phyloP scores from a whole-genome alignment of 2,329 filamentous ascomycete genomes.

The Exophiala spinifera region DNA sequence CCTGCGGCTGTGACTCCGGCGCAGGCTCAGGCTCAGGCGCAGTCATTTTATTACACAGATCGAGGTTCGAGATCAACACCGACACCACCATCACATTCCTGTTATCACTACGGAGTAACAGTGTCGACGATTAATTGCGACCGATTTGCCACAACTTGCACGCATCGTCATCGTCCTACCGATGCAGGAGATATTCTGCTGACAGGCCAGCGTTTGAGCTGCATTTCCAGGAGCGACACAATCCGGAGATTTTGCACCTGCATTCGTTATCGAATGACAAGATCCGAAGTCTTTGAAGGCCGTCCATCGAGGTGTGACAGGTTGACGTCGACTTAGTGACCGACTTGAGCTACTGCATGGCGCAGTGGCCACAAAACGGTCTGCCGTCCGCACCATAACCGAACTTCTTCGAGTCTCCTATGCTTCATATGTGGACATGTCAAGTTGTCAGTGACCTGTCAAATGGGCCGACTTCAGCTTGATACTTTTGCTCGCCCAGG shows the following conservation, averaged over 20 bases:
- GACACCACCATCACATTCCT: no score
- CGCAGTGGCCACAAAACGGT: neutral
- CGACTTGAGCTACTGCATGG: neutral
- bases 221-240: neutral
- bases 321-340: neutral
- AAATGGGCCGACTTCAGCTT: neutral
- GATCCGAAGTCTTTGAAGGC: no score
- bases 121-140: no score
- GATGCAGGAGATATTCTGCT: neutral
- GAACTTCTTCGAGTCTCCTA: slow-evolving; percentile 7
- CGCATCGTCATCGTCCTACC: no score
- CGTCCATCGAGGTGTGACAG: neutral
- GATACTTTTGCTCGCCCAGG: neutral
- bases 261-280: no score
- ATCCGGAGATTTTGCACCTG: neutral
- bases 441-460: slow-evolving; percentile 10
- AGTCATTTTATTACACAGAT: no score
- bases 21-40: no score
- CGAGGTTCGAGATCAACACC: no score
- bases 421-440: neutral
- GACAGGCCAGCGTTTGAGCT: neutral
- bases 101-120: no score
- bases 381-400: slow-evolving; percentile 6
- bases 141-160: no score
- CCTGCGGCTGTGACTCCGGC: no score